phyloP scores from a whole-genome alignment of 768 basidiomycete species.

The Suillus discolor region DNA sequence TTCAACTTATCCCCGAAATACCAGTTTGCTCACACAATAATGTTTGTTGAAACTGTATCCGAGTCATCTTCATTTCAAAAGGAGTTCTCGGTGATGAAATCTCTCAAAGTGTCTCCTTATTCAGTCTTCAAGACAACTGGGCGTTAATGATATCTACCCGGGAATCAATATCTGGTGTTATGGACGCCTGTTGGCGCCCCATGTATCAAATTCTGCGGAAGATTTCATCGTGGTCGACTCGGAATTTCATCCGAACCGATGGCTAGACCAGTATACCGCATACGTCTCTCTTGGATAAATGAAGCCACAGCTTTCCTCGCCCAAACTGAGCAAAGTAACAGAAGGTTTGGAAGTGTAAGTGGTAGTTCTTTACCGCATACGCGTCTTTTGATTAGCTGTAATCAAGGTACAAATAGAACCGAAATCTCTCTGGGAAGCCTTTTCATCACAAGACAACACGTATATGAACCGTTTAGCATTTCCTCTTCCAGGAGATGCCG shows the following conservation, averaged over 20 bases:
- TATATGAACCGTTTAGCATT: neutral
- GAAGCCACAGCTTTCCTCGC: neutral
- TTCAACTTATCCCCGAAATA: constrained; percentile 1
- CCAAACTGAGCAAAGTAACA: neutral
- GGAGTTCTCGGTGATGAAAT: neutral
- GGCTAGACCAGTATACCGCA: neutral
- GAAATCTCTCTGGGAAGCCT: neutral
- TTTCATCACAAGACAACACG: constrained; percentile 1
- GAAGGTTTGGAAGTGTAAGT: neutral
- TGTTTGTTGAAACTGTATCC: neutral
- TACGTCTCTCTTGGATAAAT: neutral
- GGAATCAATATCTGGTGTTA: neutral
- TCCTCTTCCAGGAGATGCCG: neutral
- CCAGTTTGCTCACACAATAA: too few relatives aligned
- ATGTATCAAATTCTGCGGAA: neutral
- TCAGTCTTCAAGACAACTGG: neutral
- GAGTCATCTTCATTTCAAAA: neutral
- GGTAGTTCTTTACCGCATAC: neutral
- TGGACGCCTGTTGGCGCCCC: neutral
- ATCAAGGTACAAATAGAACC: constrained; percentile 7
- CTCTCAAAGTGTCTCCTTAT: neutral
- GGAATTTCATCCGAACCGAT: neutral
- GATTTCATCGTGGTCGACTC: neutral
- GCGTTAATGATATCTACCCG: neutral
- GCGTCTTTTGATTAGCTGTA: neutral